Evolutionary conservation across 257 asterid genomes (phyloP), one percentile per base, ranked within the genome.

Genomic region (Solanum megistacrolobum): DNA sequence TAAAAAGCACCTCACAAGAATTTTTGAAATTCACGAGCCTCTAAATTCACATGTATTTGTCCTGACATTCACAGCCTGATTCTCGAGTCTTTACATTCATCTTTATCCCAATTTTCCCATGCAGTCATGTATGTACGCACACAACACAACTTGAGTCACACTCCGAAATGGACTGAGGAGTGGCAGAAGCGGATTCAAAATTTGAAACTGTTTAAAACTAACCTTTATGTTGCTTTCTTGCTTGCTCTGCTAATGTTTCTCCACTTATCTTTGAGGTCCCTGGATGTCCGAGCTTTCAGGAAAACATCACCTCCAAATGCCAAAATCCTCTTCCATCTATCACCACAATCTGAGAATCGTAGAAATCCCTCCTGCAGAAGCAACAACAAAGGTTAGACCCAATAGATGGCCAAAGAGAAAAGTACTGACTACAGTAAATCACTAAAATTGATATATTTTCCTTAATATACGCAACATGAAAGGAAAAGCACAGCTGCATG

Each of bases 181-280:
- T 18, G 66, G 1, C 3, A 20, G 11, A 55, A 3, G 20, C 4
- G 9, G 25, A 55, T 55, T 20, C 11, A 58, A 2, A 2, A 58
- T 58, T 58, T 58, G 11, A 55, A 55, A 2, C 7, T 55, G 1
- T 4, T 35, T 35, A 1, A 38, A 6, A 75, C 7, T n/a, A 76
- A 25, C 35, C 23, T 76, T 76, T 76, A 76, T 31, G n/a, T 39
- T 39, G 60, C 60, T n/a, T 43, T 76, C 84, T 23, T 23, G 2
- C 5, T 86, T 86, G 88, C 90, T 90, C 85, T 93, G 90, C 92
- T 86, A 78, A 94, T 87, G 84, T 92, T 92, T 88, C 95, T 93
- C 98, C 98, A 93, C 91, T 94, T 95, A 92, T 92, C 96, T 91
- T 92, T 94, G 72, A 95, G 98, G 91, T 94, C 96, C 6, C 29